A percentile compares a stretch with the other conserved stretches of the same genome.
Evolutionary conservation across 805 yeast species (phyloP).

Genomic region (Lipomyces kockii): DNA sequence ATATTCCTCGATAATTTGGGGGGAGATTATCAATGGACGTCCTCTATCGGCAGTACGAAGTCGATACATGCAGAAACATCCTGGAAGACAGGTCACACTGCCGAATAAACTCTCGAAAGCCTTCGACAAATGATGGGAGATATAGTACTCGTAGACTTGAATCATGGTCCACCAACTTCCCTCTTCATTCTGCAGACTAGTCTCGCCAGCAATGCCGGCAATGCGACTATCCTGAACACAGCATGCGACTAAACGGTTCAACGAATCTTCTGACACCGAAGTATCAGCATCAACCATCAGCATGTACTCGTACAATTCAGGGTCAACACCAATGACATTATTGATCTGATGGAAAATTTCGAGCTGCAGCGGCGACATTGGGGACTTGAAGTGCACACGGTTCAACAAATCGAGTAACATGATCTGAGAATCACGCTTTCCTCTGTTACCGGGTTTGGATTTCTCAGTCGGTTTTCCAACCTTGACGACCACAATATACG

Average conservation of each 20-base stretch:
- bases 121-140: slow-evolving; percentile 66
- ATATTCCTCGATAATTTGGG: slow-evolving; percentile 63
- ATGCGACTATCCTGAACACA: slow-evolving; percentile 62
- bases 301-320: slow-evolving; percentile 61
- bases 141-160: slow-evolving; percentile 67
- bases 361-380: slow-evolving; percentile 63
- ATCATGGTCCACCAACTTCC: slow-evolving; percentile 62
- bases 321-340: slow-evolving; percentile 63
- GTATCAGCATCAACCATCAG: slow-evolving; percentile 72
- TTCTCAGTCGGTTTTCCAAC: slow-evolving; percentile 62
- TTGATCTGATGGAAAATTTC: slow-evolving; percentile 60
- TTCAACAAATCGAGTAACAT: slow-evolving; percentile 63
- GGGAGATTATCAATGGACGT: slow-evolving; percentile 62
- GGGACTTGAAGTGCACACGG: slow-evolving; percentile 60
- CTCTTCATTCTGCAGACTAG: slow-evolving; percentile 60
- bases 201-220: slow-evolving; percentile 68
- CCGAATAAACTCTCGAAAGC: slow-evolving; percentile 67
- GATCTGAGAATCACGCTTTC: slow-evolving; percentile 68
- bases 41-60: slow-evolving; percentile 53
- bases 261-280: slow-evolving; percentile 56
- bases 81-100: slow-evolving; percentile 68
- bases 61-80: slow-evolving; percentile 66
- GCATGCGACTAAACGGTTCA: slow-evolving; percentile 61
- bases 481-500: slow-evolving; percentile 58
- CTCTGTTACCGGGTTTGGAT: slow-evolving; percentile 61